Conservation (phyloP, 2,329 filamentous ascomycete genomes). For the Fusarium sarcochroum region DNA sequence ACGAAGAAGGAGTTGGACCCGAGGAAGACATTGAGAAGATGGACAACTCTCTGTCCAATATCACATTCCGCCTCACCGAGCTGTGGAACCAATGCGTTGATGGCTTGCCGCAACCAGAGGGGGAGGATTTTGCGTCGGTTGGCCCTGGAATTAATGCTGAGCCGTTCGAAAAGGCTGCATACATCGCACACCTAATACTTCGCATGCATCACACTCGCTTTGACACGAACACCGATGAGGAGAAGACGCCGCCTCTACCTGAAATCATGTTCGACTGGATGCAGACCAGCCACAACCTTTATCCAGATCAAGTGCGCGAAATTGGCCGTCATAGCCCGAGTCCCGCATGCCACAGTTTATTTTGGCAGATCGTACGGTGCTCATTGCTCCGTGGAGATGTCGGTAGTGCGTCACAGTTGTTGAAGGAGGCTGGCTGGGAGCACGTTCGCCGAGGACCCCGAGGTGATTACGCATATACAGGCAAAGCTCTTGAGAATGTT, state of each 20-base stretch:
- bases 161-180: constrained; percentile 81
- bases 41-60: constrained; percentile 68
- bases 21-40: constrained; percentile 70
- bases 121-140: constrained; percentile 72
- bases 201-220: constrained; percentile 79
- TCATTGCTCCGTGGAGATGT: constrained; percentile 83
- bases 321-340: constrained; percentile 77
- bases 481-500: constrained; percentile 82
- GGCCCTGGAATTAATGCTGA: constrained; percentile 74
- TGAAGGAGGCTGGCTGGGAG: constrained; percentile 84
- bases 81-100: constrained; percentile 71
- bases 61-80: constrained; percentile 65
- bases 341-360: constrained; percentile 81
- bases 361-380: constrained; percentile 88
- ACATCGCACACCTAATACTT: constrained; percentile 82
- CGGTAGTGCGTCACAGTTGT: constrained; percentile 72
- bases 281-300: constrained; percentile 79
- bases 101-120: constrained; percentile 62
- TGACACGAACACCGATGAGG: constrained; percentile 54
- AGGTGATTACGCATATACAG: constrained; percentile 77
- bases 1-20: constrained; percentile 71
- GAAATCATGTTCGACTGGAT: constrained; percentile 89
- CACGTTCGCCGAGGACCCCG: constrained; percentile 78
- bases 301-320: constrained; percentile 75
- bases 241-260: constrained; percentile 72